phyloP scores from a whole-genome alignment of 2,329 filamentous ascomycete genomes.

The Fusarium lyarnte region DNA sequence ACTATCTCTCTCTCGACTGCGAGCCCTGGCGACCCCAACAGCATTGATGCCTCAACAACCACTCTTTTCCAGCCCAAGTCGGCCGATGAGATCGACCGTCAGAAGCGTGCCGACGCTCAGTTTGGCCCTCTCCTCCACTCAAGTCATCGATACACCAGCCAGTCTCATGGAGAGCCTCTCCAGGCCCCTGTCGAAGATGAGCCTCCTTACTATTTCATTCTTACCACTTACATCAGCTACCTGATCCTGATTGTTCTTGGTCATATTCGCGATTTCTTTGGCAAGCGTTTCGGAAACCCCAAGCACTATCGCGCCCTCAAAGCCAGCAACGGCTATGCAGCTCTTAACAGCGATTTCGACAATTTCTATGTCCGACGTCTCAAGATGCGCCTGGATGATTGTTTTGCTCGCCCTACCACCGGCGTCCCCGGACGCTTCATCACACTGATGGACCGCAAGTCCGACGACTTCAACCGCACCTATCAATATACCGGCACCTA shows the following conservation, averaged over 20 bases:
- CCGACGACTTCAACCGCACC: slow-evolving; percentile 88
- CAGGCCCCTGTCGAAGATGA: slow-evolving; percentile 90
- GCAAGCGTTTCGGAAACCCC: slow-evolving; percentile 89
- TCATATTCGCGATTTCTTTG: slow-evolving; percentile 96
- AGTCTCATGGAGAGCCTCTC: slow-evolving; percentile 83
- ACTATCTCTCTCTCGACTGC: slow-evolving; percentile 93
- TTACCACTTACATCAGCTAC: slow-evolving; percentile 99
- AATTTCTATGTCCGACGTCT: slow-evolving; percentile 95
- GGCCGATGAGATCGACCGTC: slow-evolving; percentile 79
- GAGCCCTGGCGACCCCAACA: slow-evolving; percentile 76
- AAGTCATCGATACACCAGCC: slow-evolving; percentile 88
- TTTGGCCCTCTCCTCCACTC: slow-evolving; percentile 86
- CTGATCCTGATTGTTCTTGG: slow-evolving; percentile 94
- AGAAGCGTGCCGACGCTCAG: slow-evolving; percentile 84
- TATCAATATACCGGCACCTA: slow-evolving; percentile 90
- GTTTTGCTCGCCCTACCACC: slow-evolving; percentile 90
- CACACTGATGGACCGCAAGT: slow-evolving; percentile 89
- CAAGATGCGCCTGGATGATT: slow-evolving; percentile 96
- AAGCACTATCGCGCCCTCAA: slow-evolving; percentile 84
- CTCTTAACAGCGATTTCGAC: slow-evolving; percentile 97
- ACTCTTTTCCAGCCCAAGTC: slow-evolving; percentile 87
- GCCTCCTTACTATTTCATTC: slow-evolving; percentile 93
- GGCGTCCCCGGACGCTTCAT: slow-evolving; percentile 95
- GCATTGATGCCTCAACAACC: slow-evolving; percentile 78
- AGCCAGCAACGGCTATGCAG: slow-evolving; percentile 87